Conservation (phyloP, 2,329 filamentous ascomycete genomes). For the Pseudocercospora cruenta region DNA sequence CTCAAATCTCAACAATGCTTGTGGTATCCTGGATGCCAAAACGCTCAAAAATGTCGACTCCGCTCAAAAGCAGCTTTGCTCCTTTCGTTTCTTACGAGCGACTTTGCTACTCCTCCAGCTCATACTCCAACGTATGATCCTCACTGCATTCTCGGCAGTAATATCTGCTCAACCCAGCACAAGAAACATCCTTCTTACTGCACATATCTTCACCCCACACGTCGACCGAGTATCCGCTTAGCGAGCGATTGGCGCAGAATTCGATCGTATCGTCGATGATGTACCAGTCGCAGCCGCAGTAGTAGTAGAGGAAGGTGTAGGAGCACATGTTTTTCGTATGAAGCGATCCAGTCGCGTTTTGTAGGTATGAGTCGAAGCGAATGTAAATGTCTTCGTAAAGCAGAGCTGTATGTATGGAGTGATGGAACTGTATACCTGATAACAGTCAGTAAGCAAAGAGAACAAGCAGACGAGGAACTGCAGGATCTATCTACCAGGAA, state of each 20-base stretch:
- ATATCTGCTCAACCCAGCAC: constrained; percentile 21
- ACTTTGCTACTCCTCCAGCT: constrained; percentile 45
- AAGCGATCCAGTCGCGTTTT: neutral
- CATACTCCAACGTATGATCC: constrained; percentile 30
- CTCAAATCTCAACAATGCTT: neutral
- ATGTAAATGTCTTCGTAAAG: neutral
- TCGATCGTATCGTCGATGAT: constrained; percentile 52
- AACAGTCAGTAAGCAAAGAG: neutral
- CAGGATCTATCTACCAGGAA: neutral
- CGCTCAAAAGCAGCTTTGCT: neutral
- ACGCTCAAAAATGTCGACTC: neutral
- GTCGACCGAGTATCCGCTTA: constrained; percentile 53
- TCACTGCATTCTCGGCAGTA: constrained; percentile 26
- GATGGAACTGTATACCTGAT: neutral
- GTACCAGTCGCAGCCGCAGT: constrained; percentile 54
- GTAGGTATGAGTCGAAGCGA: neutral
- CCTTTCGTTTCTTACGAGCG: too few relatives aligned
- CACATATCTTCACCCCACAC: constrained; percentile 52
- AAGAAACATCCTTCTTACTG: constrained; percentile 30
- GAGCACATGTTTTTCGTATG: neutral
- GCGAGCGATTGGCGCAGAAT: constrained; percentile 49
- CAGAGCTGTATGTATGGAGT: neutral
- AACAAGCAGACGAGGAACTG: neutral
- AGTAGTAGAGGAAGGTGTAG: constrained; percentile 50
- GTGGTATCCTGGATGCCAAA: neutral